Base-by-base conservation (phyloP, 306 rosid species). In the Dalbergia cultrata region DNA sequence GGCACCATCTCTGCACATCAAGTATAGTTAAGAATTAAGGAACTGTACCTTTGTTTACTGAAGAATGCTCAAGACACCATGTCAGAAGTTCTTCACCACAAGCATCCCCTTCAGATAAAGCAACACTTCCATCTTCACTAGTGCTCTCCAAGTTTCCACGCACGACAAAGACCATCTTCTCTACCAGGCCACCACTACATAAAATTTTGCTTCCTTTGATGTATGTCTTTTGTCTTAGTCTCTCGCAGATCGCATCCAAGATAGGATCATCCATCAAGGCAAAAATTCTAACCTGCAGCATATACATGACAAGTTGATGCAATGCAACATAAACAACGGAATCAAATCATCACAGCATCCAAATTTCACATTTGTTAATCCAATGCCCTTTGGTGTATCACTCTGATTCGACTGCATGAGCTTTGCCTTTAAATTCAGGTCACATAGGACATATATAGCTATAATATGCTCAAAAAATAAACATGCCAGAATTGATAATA, bases 1-100 rank as follows among this genome's bases (percentile, higher is more conserved):
- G 12, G 16, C 7, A 21, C 3, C 5, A 12, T 26, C 12, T 47
- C 12, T 33, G 37, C 35, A 12, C 70, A 8, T 45, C 70, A 64
- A 8, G 19, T 19, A 19, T 62, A 16, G 58, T 18, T n/a, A 39
- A 6, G 70, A 66, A 13, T 31, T 66, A 43, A 43, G 60, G 21
- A n/a, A 4, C 5, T 6, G 49, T 87, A 94, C 98, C 97, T 91
- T 44, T 90, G 90, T 76, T 85, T 64, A 86, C 84, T 4, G 92
- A 92, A 81, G 90, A 76, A 86, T 89, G 95, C 82, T 92, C 97
- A 12, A 95, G 95, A 85, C 91, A 91, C 97, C 97, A 91, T 65
- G 92, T 70, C 17, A 95, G 91, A 72, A 92, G 97, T 75, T 95
- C 98, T 85, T 95, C 98, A 8, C 98, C 98, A 52, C 97, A 95